Base-by-base conservation (phyloP, 2,329 filamentous ascomycete species). In the Ilyonectria mors-panacis region DNA sequence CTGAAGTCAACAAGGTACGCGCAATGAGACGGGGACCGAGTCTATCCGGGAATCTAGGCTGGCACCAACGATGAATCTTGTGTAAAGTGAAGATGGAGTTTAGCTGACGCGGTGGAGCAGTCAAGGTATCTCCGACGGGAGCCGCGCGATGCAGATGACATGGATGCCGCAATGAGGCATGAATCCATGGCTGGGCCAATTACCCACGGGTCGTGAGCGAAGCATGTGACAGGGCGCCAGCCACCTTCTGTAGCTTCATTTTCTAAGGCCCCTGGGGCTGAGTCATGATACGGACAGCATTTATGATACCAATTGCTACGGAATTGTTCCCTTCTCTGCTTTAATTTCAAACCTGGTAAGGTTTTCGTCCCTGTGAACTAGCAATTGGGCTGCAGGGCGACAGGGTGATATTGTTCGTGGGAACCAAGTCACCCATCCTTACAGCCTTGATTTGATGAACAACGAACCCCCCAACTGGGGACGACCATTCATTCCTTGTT, bases 221-320 rank as follows among this genome's bases (percentile, higher is more conserved):
- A 28, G 57, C 63, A 62, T 66, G 63, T 66, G 58, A 66, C 55
- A 57, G 19, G 45, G 26, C 35, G 28, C 37, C 37, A 45, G 58
- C 63, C 58, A 62, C 58, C 45, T 23, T 50, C 19, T 17, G 10
- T 4, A 51, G 26, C 48, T 51, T 33, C 28, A 33, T 13, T 30
- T 30, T 17, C 17, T 17, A 21, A 19, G 28, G 48, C n/a, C 8
- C 28, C n/a, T 51, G 47, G 15, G 19, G 26, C 10, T 19, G 15
- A 51, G 48, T 10, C 26, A 28, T 30, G 17, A 7, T 33, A 33
- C n/a, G 28, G n/a, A 33, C 17, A 5, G 17, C 4, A 9, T 33
- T n/a, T 26, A 6, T 10, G 23, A 51, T 19, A 8, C 26, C n/a
- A 21, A 51, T 33, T 33, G 28, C 28, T 7, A 12, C 7, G 10